Base-by-base conservation (phyloP, 2,329 filamentous ascomycete genomes). In the Fusarium scirpi region DNA sequence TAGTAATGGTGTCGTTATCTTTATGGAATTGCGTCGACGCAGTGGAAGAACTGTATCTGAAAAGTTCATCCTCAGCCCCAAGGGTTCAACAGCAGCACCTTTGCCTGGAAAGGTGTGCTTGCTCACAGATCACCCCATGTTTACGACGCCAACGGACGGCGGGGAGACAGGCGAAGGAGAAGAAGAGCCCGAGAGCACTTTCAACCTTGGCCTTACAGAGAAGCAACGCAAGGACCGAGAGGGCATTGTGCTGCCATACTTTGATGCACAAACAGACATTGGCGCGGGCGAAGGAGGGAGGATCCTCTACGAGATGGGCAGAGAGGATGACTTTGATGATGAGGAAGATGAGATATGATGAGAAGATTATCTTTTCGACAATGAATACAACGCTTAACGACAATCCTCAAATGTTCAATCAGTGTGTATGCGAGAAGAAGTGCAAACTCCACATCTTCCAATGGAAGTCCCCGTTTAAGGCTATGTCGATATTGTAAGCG, bases 231-330 rank as follows among this genome's bases (percentile, higher is more conserved):
- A 87, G 70, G 95, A 97, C 53, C 85, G 96, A 27, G 95, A 98
- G 75, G 93, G 92, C 0, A 93, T 99, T 11, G 92, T 98, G 43
- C 79, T 98, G 79, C 96, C 96, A 18, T 98, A 99, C 79, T 98
- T 97, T 80, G 96, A 99, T 83, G 96, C 96, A 25, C 96, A 99
- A 85, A 93, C 90, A 56, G 91, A 91, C 49, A 87, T 90, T 54
- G 91, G 90, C 2, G 87, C 89, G 1, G 94, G 94, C 0, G 94
- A 97, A 75, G 95, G 96, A 7, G 96, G 96, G 0, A 87, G 95
- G 65, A 99, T 99, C 71, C 78, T 99, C 76, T 99, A 99, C 79
- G 95, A 98, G 74, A 97, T 98, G 92, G 95, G 94, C 3, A 88
- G 90, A 68, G 96, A 98, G 82, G 96, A 99, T 80, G 94, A 98